Evolutionary conservation across 768 basidiomycete species (phyloP).

Genomic region (Pleurotus platypus): DNA sequence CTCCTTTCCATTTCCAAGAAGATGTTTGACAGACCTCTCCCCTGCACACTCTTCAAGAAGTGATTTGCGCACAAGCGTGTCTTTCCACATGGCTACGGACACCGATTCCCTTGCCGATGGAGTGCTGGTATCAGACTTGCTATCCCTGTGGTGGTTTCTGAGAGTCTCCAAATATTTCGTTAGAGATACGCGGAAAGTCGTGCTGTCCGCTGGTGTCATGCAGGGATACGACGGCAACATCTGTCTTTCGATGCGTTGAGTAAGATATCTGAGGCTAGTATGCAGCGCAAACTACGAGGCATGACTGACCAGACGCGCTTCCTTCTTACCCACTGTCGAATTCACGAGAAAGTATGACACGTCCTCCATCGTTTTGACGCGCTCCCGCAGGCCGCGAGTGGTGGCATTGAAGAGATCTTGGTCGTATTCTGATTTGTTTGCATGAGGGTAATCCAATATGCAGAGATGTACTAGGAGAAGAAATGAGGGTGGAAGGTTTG

Average conservation of each 20-base stretch:
- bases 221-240: constrained; percentile 51
- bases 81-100: constrained; percentile 52
- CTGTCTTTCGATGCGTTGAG: constrained; percentile 18
- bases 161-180: constrained; percentile 48
- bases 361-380: constrained; percentile 50
- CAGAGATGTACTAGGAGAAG: constrained; percentile 51
- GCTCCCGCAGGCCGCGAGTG: constrained; percentile 44
- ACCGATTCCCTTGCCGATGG: constrained; percentile 14
- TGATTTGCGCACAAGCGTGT: constrained; percentile 52
- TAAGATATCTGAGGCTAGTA: background rate
- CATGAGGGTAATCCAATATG: constrained; percentile 46
- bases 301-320: constrained; percentile 23
- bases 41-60: constrained; percentile 53
- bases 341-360: constrained; percentile 45
- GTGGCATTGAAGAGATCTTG: constrained; percentile 42
- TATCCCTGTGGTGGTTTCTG: constrained; percentile 33
- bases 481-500: constrained; percentile 34
- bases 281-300: background rate
- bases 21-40: constrained; percentile 32
- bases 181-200: constrained; percentile 47
- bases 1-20: background rate
- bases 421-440: constrained; percentile 47
- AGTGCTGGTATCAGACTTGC: constrained; percentile 18
- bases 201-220: constrained; percentile 44
- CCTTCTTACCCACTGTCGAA: constrained; percentile 32